A percentile compares a stretch with the other conserved stretches of the same genome.
These are phyloP conservation scores for Leccinum boreale DNA, from an alignment of 768 basidiomycete species.

Conservation along the genomic window DNA sequence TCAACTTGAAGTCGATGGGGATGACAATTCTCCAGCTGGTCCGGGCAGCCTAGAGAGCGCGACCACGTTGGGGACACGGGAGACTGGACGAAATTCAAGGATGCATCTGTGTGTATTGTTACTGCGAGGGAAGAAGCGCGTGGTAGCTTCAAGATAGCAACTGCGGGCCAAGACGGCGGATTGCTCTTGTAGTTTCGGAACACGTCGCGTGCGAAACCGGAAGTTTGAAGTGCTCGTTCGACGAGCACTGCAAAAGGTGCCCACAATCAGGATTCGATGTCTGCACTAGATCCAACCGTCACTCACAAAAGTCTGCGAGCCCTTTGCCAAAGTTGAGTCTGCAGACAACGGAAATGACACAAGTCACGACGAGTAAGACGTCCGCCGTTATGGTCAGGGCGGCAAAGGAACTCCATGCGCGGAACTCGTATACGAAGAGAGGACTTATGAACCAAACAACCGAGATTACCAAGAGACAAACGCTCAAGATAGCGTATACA, in stretches of 20 bases:
- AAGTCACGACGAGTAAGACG: slow-evolving; percentile 38
- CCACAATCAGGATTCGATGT: neutral
- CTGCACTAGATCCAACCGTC: neutral
- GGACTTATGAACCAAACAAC: slow-evolving; percentile 42
- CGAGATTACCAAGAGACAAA: slow-evolving; percentile 37
- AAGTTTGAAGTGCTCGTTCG: slow-evolving; percentile 11
- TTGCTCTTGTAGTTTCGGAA: slow-evolving; percentile 3
- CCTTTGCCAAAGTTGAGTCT: slow-evolving; percentile 54
- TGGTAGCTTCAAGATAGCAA: neutral
- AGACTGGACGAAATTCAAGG: neutral
- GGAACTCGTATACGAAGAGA: slow-evolving; percentile 34
- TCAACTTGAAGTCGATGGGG: neutral
- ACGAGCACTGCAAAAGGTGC: slow-evolving; percentile 9
- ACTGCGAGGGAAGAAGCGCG: neutral
- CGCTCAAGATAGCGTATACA: slow-evolving; percentile 38
- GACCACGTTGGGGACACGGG: slow-evolving; percentile 5
- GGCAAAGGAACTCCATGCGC: slow-evolving; percentile 42
- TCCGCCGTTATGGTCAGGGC: slow-evolving; percentile 41
- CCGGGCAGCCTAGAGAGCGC: neutral
- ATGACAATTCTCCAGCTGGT: slow-evolving; percentile 1
- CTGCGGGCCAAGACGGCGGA: neutral
- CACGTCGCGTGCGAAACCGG: slow-evolving; percentile 18
- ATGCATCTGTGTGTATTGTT: neutral
- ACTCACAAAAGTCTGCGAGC: slow-evolving; percentile 50
- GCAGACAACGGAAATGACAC: slow-evolving; percentile 46